A percentile compares a stretch with the other conserved stretches of the same genome.
Conservation (phyloP, 768 basidiomycete genomes). For the Leccinum pellstonianum region DNA sequence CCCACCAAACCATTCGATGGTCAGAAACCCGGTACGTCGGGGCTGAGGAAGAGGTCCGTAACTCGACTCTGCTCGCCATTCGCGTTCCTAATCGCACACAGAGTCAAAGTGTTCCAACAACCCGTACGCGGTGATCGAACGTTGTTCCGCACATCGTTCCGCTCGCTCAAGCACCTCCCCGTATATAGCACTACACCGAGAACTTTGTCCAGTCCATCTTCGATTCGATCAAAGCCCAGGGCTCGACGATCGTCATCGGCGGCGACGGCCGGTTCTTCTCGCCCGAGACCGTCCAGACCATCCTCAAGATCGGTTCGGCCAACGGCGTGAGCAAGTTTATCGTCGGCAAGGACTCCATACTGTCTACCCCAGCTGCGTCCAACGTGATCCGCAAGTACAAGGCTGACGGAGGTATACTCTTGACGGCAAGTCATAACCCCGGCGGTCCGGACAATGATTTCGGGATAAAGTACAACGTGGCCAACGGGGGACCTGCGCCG, state of each 20-base stretch:
- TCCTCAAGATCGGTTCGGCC: slow-evolving; percentile 90
- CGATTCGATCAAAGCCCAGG: slow-evolving; percentile 80
- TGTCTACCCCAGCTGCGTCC: slow-evolving; percentile 96
- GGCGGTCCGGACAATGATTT: slow-evolving; percentile 98
- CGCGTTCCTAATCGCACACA: slow-evolving; percentile 34
- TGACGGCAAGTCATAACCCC: slow-evolving; percentile 97
- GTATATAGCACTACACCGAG: slow-evolving; percentile 89
- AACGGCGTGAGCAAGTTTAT: slow-evolving; percentile 93
- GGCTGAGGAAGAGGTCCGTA: slow-evolving; percentile 85
- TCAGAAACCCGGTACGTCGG: slow-evolving; percentile 98
- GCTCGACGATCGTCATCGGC: slow-evolving; percentile 87
- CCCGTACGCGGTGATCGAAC: slow-evolving; percentile 52
- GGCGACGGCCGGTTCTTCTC: slow-evolving; percentile 96
- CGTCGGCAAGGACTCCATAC: slow-evolving; percentile 85
- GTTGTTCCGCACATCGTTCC: slow-evolving; percentile 1
- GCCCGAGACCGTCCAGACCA: slow-evolving; percentile 83
- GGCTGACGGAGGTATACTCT: slow-evolving; percentile 92
- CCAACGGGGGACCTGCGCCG: slow-evolving; percentile 96
- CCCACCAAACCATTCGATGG: slow-evolving; percentile 86
- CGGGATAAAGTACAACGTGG: slow-evolving; percentile 99
- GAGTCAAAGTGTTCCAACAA: slow-evolving; percentile 98
- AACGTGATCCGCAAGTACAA: slow-evolving; percentile 96
- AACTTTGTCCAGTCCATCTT: slow-evolving; percentile 97
- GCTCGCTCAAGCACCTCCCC: slow-evolving; percentile 20
- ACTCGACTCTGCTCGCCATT: slow-evolving; percentile 17